These are phyloP conservation scores for Paracamarosporium sp. DNA, from an alignment of 2,329 filamentous ascomycete species.

Conservation along the genomic window DNA sequence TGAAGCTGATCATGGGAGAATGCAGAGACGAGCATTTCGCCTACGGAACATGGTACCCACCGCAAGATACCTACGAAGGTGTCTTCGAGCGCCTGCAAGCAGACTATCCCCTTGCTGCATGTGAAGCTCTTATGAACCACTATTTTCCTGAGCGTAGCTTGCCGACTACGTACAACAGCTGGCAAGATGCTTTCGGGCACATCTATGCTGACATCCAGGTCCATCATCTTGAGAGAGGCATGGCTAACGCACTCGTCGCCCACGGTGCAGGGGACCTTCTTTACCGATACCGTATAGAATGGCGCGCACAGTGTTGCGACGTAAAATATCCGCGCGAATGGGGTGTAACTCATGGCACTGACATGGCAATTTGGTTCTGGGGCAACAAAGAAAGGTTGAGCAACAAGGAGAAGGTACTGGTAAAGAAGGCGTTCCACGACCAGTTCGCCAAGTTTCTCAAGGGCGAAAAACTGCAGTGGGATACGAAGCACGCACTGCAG, in stretches of 20 bases:
- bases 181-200: constrained; percentile 60
- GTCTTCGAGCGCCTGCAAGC: constrained; percentile 57
- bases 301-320: constrained; percentile 57
- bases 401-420: constrained; percentile 52
- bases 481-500: constrained; percentile 40
- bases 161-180: constrained; percentile 50
- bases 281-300: constrained; percentile 62
- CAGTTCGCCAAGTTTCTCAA: constrained; percentile 50
- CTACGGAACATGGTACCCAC: constrained; percentile 60
- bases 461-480: constrained; percentile 51
- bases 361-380: constrained; percentile 64
- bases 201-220: constrained; percentile 66
- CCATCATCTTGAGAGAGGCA: constrained; percentile 59
- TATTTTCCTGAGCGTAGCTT: constrained; percentile 53
- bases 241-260: constrained; percentile 53
- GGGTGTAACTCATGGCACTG: constrained; percentile 62
- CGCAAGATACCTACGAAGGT: constrained; percentile 48
- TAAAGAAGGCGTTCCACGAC: constrained; percentile 46
- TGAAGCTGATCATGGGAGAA: constrained; percentile 62
- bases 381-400: constrained; percentile 55
- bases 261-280: constrained; percentile 55
- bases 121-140: constrained; percentile 51
- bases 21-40: constrained; percentile 61
- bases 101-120: constrained; percentile 58
- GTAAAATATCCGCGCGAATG: constrained; percentile 52